These are phyloP conservation scores for Exophiala mesophila DNA, from an alignment of 2,329 filamentous ascomycete species.

Conservation along the genomic window DNA sequence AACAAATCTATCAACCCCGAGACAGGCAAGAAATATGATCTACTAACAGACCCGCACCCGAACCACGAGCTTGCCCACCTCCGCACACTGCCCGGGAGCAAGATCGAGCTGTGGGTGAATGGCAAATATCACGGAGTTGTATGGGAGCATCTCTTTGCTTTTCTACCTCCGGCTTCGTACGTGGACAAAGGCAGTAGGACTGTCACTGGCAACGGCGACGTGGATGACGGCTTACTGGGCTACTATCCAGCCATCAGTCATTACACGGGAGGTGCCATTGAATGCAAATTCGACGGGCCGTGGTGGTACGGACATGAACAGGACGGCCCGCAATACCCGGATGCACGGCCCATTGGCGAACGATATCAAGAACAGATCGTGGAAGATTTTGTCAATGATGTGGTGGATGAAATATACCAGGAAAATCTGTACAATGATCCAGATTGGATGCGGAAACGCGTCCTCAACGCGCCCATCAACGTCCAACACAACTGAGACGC, in stretches of 20 bases:
- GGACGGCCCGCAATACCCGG: constrained; percentile 29
- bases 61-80: constrained; percentile 69
- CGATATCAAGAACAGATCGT: constrained; percentile 89
- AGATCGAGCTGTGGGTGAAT: constrained; percentile 90
- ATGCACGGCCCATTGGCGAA: constrained; percentile 60
- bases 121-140: constrained; percentile 79
- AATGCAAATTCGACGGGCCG: constrained; percentile 89
- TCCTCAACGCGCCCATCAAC: constrained; percentile 21
- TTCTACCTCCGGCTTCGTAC: constrained; percentile 78
- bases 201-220: constrained; percentile 20
- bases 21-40: constrained; percentile 25
- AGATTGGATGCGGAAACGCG: constrained; percentile 26
- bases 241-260: constrained; percentile 93
- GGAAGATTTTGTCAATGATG: constrained; percentile 87
- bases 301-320: constrained; percentile 64
- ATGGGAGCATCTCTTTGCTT: constrained; percentile 82
- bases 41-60: constrained; percentile 38
- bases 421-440: constrained; percentile 42
- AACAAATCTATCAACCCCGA: constrained; percentile 58
- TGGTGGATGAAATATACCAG: constrained; percentile 74
- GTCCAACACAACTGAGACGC: constrained; percentile 18
- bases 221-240: constrained; percentile 86
- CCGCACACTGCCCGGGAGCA: constrained; percentile 78
- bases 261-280: constrained; percentile 83
- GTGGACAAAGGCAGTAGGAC: constrained; percentile 62